Evolutionary conservation across 345 rosid genomes (phyloP).

Genomic region (Eucalyptus sp.): DNA sequence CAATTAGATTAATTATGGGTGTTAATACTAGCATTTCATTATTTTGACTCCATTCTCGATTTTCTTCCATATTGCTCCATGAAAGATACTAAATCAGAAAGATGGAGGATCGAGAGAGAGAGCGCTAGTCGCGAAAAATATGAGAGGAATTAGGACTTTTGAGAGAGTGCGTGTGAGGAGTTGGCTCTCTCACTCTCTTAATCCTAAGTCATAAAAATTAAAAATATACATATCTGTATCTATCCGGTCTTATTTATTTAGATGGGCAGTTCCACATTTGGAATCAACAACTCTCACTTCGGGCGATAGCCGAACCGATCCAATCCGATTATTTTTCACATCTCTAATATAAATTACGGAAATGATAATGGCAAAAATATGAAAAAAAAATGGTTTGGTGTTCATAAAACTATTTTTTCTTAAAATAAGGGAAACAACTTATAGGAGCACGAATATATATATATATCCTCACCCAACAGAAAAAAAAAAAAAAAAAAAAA

Average conservation of each 20-base stretch:
- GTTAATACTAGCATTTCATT: too few relatives aligned
- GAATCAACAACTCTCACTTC: rapidly evolving
- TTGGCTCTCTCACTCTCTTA: too few relatives aligned
- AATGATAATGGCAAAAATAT: neutral
- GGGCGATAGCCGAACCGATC: rapidly evolving
- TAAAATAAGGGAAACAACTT: neutral
- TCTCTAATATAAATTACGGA: neutral
- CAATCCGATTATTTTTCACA: too few relatives aligned
- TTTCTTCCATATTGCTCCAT: too few relatives aligned
- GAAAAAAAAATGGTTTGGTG: neutral
- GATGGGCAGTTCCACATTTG: rapidly evolving
- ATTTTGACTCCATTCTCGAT: too few relatives aligned
- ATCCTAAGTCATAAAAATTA: too few relatives aligned
- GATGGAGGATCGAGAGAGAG: too few relatives aligned
- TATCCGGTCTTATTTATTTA: rapidly evolving
- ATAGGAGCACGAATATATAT: neutral
- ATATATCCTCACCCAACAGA: neutral
- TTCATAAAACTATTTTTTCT: neutral
- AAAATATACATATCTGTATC: rapidly evolving
- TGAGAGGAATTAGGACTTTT: too few relatives aligned
- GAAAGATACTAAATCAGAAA: too few relatives aligned
- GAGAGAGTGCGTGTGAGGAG: rapidly evolving
- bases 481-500: too few relatives aligned
- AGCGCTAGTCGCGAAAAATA: rapidly evolving
- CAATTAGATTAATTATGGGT: too few relatives aligned